These are phyloP conservation scores for Fusarium sp. DNA, from an alignment of 2,329 filamentous ascomycete genomes.

Conservation along the genomic window DNA sequence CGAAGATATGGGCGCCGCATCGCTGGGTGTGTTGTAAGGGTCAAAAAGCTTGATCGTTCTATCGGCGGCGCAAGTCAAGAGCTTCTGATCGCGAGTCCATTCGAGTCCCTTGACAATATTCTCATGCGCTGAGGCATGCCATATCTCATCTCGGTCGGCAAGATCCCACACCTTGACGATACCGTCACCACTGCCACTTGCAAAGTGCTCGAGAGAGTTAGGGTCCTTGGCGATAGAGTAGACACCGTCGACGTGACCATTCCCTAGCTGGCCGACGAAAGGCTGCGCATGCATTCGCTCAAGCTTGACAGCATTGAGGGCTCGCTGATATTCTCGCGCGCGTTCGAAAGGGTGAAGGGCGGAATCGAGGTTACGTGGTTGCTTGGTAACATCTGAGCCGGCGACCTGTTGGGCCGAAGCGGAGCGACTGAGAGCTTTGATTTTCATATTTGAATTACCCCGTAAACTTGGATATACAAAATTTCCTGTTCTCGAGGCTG, in stretches of 20 bases:
- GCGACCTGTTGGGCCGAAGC: constrained; percentile 73
- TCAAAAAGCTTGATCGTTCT: constrained; percentile 91
- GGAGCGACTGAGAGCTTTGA: constrained; percentile 75
- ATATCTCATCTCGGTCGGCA: constrained; percentile 77
- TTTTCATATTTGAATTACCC: constrained; percentile 60
- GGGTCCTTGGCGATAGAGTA: constrained; percentile 86
- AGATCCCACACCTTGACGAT: constrained; percentile 94
- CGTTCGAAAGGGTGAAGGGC: constrained; percentile 91
- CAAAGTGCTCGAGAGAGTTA: constrained; percentile 77
- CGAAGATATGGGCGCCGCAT: constrained; percentile 80
- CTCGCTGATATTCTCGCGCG: constrained; percentile 76
- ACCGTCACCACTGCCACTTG: constrained; percentile 90
- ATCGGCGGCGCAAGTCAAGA: constrained; percentile 89
- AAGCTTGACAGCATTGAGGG: constrained; percentile 84
- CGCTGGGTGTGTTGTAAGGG: constrained; percentile 79
- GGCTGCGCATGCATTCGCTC: constrained; percentile 85
- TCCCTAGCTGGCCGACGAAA: constrained; percentile 87
- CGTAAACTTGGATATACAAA: not conserved
- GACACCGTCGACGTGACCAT: constrained; percentile 89
- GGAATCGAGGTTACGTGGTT: constrained; percentile 81
- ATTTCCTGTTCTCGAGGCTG: constrained; percentile 29
- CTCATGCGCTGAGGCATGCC: constrained; percentile 86
- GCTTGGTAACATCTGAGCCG: constrained; percentile 73
- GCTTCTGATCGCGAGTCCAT: constrained; percentile 87
- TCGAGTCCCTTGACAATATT: constrained; percentile 92